Conservation (phyloP, 2,329 filamentous ascomycete species). For the Cytospora leucostoma region DNA sequence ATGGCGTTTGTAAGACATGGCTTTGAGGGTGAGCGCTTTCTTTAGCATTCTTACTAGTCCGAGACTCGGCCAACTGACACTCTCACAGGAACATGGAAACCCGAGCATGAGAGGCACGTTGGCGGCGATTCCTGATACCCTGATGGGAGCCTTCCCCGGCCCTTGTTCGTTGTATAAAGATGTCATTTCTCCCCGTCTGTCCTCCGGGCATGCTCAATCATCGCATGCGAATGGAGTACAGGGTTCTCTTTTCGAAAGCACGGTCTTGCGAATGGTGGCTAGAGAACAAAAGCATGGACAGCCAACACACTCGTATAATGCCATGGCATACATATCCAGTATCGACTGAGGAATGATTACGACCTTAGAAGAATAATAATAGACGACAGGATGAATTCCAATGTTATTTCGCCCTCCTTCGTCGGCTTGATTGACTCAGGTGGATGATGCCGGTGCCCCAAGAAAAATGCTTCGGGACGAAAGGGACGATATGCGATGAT, state of each 20-base stretch:
- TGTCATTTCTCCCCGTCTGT: not conserved
- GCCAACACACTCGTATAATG: not conserved
- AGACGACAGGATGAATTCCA: slow-evolving; percentile 9
- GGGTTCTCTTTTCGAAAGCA: slow-evolving; percentile 4
- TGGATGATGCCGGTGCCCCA: not conserved
- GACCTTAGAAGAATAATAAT: slow-evolving; percentile 20
- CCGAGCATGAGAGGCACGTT: slow-evolving; percentile 70
- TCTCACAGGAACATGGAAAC: slow-evolving; percentile 70
- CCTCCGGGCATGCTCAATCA: slow-evolving; percentile 14
- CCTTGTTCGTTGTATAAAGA: slow-evolving; percentile 13
- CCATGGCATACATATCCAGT: slow-evolving; percentile 13
- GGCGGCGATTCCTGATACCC: slow-evolving; percentile 43
- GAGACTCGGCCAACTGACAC: slow-evolving; percentile 28
- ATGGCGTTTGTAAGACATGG: slow-evolving; percentile 98
- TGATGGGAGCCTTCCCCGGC: not conserved
- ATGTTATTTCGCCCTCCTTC: not conserved
- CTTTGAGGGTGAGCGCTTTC: slow-evolving; percentile 74
- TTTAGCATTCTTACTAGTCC: not conserved
- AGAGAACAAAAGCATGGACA: slow-evolving; percentile 10
- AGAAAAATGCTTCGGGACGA: not conserved
- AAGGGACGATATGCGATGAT: not conserved
- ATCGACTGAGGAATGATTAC: slow-evolving; percentile 16
- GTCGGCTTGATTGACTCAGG: not conserved
- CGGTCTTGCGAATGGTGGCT: slow-evolving; percentile 5
- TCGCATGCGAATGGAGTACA: slow-evolving; percentile 21